Evolutionary conservation across 148 eudicot species (phyloP).

Genomic region (Cornus florida): DNA sequence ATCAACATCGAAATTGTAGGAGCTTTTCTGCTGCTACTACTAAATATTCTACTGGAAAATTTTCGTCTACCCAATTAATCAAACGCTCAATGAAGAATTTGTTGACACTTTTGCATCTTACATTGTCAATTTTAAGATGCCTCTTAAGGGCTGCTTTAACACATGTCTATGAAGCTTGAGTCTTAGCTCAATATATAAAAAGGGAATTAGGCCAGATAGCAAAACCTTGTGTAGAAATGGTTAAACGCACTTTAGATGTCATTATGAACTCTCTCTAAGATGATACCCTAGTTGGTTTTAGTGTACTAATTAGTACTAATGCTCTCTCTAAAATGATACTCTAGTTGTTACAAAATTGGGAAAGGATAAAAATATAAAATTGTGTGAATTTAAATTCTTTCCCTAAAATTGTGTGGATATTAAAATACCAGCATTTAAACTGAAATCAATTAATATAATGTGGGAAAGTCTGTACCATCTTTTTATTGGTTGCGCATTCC

Average conservation of each 20-base stretch:
- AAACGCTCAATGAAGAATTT: not conserved
- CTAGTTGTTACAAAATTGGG: not conserved
- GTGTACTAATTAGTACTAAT: not conserved
- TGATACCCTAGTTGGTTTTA: not conserved
- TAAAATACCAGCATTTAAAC: no score
- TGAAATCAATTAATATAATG: not conserved
- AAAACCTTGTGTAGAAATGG: not conserved
- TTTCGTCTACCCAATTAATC: not conserved
- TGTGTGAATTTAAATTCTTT: no score
- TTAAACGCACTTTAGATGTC: not conserved
- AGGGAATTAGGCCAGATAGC: not conserved
- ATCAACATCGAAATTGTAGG: not conserved
- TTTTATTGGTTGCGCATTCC: constrained; percentile 52
- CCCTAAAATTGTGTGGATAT: no score
- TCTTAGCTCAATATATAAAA: no score
- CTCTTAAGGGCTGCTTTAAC: not conserved
- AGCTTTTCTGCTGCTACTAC: not conserved
- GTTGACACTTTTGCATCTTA: not conserved
- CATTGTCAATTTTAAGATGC: no score
- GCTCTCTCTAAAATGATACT: not conserved
- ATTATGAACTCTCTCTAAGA: not conserved
- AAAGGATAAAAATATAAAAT: not conserved
- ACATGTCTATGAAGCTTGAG: not conserved
- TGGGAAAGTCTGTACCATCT: constrained; percentile 13
- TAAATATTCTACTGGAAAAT: not conserved